Percentiles rank a stretch among this genome's conserved stretches.
Conservation (phyloP, 2,329 filamentous ascomycete genomes). For the Ophiosphaerella narmari region DNA sequence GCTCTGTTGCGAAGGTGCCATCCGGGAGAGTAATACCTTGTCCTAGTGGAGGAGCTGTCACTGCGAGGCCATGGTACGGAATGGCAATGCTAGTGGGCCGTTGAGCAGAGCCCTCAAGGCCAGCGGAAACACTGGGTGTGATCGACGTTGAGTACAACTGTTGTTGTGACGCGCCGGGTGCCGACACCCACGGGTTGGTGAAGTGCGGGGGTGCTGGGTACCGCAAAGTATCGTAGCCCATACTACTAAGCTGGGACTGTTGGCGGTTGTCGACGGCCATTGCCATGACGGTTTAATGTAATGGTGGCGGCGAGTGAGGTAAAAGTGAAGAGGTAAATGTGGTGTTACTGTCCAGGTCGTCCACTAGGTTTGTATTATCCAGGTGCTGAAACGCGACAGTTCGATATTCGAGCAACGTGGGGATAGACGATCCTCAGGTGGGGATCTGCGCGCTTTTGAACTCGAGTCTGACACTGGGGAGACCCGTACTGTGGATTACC, state of each 20-base stretch:
- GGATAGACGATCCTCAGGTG: slow-evolving; percentile 52
- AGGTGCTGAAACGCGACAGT: slow-evolving; percentile 42
- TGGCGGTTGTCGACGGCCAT: slow-evolving; percentile 93
- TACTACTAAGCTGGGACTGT: slow-evolving; percentile 65
- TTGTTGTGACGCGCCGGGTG: slow-evolving; percentile 55
- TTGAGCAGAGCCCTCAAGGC: slow-evolving; percentile 53
- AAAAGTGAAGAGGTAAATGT: slow-evolving; percentile 27
- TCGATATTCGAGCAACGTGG: slow-evolving; percentile 52
- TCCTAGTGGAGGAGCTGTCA: slow-evolving; percentile 74
- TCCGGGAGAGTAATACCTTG: slow-evolving; percentile 68
- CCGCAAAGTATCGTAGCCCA: slow-evolving; percentile 82
- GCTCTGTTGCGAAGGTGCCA: slow-evolving; percentile 64
- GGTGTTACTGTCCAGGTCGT: slow-evolving; percentile 27
- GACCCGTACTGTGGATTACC: slow-evolving; percentile 39
- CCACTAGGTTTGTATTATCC: slow-evolving; percentile 25
- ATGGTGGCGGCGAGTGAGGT: slow-evolving; percentile 19
- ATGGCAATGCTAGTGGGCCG: slow-evolving; percentile 68
- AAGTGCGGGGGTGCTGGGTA: slow-evolving; percentile 73
- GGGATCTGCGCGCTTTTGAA: slow-evolving; percentile 57
- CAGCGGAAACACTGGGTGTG: slow-evolving; percentile 57
- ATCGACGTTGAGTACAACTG: slow-evolving; percentile 70
- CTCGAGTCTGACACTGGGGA: slow-evolving; percentile 43
- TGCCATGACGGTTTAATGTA: slow-evolving; percentile 66
- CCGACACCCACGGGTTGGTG: slow-evolving; percentile 82
- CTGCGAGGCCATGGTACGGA: slow-evolving; percentile 74